phyloP scores from a whole-genome alignment of 2,329 filamentous ascomycete species.

The Hypoxylon rubiginosum region DNA sequence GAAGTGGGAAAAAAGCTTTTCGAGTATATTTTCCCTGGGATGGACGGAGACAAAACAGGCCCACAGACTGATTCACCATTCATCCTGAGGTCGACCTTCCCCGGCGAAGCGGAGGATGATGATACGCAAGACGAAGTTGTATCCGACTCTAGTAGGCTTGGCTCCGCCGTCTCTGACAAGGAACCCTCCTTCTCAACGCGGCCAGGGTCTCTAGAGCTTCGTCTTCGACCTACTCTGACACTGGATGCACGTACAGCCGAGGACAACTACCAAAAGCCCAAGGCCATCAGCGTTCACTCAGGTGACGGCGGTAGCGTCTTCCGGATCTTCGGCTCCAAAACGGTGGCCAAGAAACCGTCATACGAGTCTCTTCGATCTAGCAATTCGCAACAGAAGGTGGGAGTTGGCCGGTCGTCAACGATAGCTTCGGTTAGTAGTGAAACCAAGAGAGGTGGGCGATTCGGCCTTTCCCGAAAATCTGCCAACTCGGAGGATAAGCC shows the following conservation, averaged over 20 bases:
- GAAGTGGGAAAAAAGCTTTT: slow-evolving; percentile 94
- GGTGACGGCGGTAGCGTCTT: slow-evolving; percentile 63
- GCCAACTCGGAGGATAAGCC: slow-evolving; percentile 69
- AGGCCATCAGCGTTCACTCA: slow-evolving; percentile 64
- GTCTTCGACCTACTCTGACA: slow-evolving; percentile 84
- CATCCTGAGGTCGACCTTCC: slow-evolving; percentile 61
- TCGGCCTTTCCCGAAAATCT: slow-evolving; percentile 66
- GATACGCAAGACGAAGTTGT: slow-evolving; percentile 58
- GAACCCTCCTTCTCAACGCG: slow-evolving; percentile 71
- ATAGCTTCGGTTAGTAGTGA: slow-evolving; percentile 56
- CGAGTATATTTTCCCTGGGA: slow-evolving; percentile 95
- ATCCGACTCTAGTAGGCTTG: slow-evolving; percentile 57
- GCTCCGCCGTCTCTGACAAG: slow-evolving; percentile 58
- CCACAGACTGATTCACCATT: slow-evolving; percentile 73
- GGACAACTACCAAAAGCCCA: slow-evolving; percentile 57
- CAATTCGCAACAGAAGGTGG: slow-evolving; percentile 55
- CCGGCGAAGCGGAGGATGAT: slow-evolving; percentile 64
- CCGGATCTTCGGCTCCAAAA: slow-evolving; percentile 65
- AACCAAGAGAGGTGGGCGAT: slow-evolving; percentile 66
- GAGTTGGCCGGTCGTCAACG: slow-evolving; percentile 63
- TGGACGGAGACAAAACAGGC: slow-evolving; percentile 68
- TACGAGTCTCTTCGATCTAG: slow-evolving; percentile 66
- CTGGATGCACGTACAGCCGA: slow-evolving; percentile 61
- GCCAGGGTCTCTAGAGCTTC: slow-evolving; percentile 82
- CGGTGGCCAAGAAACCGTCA: slow-evolving; percentile 66